Conservation (phyloP, 345 rosid genomes). For the Eucalyptus cladocalyx region DNA sequence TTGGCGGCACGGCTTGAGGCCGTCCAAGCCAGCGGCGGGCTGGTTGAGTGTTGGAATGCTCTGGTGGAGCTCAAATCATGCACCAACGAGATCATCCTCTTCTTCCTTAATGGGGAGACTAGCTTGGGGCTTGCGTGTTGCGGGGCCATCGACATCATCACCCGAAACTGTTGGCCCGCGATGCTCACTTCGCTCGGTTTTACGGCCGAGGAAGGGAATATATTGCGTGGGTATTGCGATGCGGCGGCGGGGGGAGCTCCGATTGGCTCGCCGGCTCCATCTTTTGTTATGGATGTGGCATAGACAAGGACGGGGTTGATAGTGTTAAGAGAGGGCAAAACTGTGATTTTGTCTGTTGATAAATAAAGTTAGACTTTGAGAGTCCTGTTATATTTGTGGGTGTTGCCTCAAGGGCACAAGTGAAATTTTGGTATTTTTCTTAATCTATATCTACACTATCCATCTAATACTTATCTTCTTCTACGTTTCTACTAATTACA, state of each 20-base stretch:
- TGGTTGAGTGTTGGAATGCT: constrained; percentile 60
- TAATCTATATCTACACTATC: background rate
- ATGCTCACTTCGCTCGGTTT: constrained; percentile 72
- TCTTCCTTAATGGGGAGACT: constrained; percentile 52
- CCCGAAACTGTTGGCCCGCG: constrained; percentile 66
- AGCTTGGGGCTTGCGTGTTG: constrained; percentile 53
- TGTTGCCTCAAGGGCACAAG: background rate
- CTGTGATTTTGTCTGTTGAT: background rate
- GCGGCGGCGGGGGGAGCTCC: constrained; percentile 2
- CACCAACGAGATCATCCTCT: constrained; percentile 54
- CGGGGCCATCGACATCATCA: constrained; percentile 35
- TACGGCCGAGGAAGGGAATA: constrained; percentile 34
- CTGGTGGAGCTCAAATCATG: constrained; percentile 54
- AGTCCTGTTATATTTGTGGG: background rate
- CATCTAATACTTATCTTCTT: background rate
- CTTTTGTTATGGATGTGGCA: background rate
- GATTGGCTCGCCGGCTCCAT: background rate
- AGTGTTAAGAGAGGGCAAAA: background rate
- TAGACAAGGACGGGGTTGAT: background rate
- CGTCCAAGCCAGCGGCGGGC: constrained; percentile 7
- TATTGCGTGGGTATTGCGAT: constrained; percentile 40
- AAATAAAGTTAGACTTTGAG: background rate
- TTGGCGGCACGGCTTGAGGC: background rate
- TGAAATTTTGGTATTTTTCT: background rate
- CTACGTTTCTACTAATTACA: background rate